These are phyloP conservation scores for Teratosphaeria nubilosa DNA, from an alignment of 2,329 filamentous ascomycete species.

Conservation along the genomic window DNA sequence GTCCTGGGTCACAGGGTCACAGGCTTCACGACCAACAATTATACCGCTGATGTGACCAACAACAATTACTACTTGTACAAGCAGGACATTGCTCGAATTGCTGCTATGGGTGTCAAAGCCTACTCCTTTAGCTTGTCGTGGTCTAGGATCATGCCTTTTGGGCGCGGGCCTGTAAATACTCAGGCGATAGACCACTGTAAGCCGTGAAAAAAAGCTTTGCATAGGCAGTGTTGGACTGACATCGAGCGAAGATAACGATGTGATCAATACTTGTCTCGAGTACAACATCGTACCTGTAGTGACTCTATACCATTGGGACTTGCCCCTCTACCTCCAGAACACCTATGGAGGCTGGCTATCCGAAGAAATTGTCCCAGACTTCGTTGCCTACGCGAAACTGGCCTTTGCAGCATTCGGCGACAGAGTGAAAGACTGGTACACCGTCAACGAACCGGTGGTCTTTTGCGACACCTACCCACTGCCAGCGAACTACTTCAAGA, in stretches of 20 bases:
- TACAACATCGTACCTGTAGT: conserved; percentile 62
- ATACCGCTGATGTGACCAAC: conserved; percentile 28
- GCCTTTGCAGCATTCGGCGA: conserved; percentile 30
- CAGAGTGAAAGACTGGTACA: conserved; percentile 31
- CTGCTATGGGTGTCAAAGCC: conserved; percentile 26
- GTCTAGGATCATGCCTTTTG: conserved; percentile 41
- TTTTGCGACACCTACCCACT: conserved; percentile 13
- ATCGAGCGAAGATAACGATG: conserved; percentile 23
- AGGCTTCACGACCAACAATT: conserved; percentile 6
- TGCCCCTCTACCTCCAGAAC: conserved; percentile 67
- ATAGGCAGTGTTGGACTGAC: not conserved
- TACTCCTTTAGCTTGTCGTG: conserved; percentile 38
- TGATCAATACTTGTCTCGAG: conserved; percentile 31
- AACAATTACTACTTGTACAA: conserved; percentile 42
- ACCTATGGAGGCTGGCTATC: conserved; percentile 66
- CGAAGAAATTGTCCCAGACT: conserved; percentile 28
- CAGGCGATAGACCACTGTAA: conserved; percentile 36
- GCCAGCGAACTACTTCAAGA: conserved; percentile 28
- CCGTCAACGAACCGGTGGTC: conserved; percentile 29
- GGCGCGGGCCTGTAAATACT: conserved; percentile 36
- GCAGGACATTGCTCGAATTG: conserved; percentile 27
- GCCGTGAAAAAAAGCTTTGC: not conserved
- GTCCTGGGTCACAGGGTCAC: conserved; percentile 21
- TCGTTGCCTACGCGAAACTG: conserved; percentile 31
- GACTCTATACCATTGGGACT: conserved; percentile 82